phyloP scores from a whole-genome alignment of 2,329 filamentous ascomycete species.

The Xylariaceae sp. region DNA sequence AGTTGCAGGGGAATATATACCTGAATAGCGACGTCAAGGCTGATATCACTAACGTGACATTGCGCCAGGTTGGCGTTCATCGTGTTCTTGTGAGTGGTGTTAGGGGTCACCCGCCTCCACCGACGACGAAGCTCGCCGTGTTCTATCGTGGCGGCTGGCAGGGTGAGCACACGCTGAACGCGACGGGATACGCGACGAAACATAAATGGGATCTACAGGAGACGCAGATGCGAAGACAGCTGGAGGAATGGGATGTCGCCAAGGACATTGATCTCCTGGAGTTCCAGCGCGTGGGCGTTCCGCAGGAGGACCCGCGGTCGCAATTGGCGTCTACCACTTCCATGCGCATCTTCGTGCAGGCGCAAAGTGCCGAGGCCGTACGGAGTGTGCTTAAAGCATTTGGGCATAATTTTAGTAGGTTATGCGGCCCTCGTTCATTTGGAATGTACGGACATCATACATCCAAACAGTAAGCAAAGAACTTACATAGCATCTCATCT shows the following conservation, averaged over 20 bases:
- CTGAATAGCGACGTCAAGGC: constrained; percentile 45
- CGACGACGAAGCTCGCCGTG: constrained; percentile 48
- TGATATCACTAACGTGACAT: constrained; percentile 31
- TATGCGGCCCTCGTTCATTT: neutral
- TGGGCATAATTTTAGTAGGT: constrained; percentile 30
- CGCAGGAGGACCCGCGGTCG: constrained; percentile 34
- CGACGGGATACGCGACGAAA: constrained; percentile 41
- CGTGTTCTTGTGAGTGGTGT: constrained; percentile 39
- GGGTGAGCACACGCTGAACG: constrained; percentile 40
- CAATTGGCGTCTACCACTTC: constrained; percentile 41
- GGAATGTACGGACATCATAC: neutral
- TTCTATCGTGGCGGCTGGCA: constrained; percentile 46
- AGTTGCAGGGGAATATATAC: constrained; percentile 43
- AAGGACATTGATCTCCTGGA: constrained; percentile 45
- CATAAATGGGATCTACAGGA: constrained; percentile 47
- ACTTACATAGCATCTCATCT: neutral
- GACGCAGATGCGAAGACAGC: constrained; percentile 39
- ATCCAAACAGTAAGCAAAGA: neutral
- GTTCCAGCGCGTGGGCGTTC: constrained; percentile 42
- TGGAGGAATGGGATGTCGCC: constrained; percentile 34
- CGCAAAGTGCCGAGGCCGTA: constrained; percentile 28
- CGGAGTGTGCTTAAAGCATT: constrained; percentile 29
- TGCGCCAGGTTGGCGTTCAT: constrained; percentile 33
- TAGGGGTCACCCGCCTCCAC: constrained; percentile 39
- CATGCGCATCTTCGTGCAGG: constrained; percentile 40